A percentile compares a stretch with the other conserved stretches of the same genome.
Evolutionary conservation across 2,329 filamentous ascomycete genomes (phyloP).

Genomic region (Phyllosticta citriasiana): DNA sequence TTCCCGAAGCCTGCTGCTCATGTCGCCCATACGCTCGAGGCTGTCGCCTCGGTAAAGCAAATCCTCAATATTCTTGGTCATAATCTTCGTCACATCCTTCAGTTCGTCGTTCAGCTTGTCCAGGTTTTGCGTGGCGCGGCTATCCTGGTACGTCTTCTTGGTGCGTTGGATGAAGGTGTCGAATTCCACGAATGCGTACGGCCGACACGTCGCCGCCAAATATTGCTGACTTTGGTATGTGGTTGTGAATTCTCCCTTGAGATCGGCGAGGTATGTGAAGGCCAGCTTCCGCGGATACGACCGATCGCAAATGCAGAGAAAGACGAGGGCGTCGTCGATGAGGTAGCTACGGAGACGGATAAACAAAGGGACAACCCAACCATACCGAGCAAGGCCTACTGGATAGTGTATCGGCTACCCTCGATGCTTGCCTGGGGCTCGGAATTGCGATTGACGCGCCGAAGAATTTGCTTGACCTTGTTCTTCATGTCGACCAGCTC

Average conservation of each 20-base stretch:
- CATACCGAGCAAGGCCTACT: slow-evolving; percentile 46
- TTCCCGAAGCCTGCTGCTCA: slow-evolving; percentile 75
- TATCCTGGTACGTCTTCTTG: slow-evolving; percentile 88
- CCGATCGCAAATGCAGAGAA: slow-evolving; percentile 85
- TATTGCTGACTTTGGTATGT: slow-evolving; percentile 70
- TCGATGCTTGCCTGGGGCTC: slow-evolving; percentile 90
- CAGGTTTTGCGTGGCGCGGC: slow-evolving; percentile 81
- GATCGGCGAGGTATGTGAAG: slow-evolving; percentile 93
- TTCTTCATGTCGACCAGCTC: slow-evolving; percentile 74
- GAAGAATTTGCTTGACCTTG: slow-evolving; percentile 83
- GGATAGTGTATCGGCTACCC: slow-evolving; percentile 69
- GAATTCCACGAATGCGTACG: slow-evolving; percentile 96
- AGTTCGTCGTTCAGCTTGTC: slow-evolving; percentile 95
- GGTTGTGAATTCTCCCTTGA: slow-evolving; percentile 80
- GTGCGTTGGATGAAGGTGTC: slow-evolving; percentile 93
- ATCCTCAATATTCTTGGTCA: slow-evolving; percentile 99
- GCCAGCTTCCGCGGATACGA: slow-evolving; percentile 96
- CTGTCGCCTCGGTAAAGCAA: slow-evolving; percentile 89
- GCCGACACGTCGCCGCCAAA: slow-evolving; percentile 63
- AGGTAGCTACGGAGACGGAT: slow-evolving; percentile 54
- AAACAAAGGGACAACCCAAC: slow-evolving; percentile 11
- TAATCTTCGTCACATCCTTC: slow-evolving; percentile 94
- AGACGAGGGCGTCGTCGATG: slow-evolving; percentile 73
- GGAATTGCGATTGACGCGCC: slow-evolving; percentile 77
- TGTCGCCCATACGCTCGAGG: slow-evolving; percentile 93